A percentile compares a stretch with the other conserved stretches of the same genome.
Conservation (phyloP, 1,284 basidiomycete species). For the Sporisorium sorghi region DNA sequence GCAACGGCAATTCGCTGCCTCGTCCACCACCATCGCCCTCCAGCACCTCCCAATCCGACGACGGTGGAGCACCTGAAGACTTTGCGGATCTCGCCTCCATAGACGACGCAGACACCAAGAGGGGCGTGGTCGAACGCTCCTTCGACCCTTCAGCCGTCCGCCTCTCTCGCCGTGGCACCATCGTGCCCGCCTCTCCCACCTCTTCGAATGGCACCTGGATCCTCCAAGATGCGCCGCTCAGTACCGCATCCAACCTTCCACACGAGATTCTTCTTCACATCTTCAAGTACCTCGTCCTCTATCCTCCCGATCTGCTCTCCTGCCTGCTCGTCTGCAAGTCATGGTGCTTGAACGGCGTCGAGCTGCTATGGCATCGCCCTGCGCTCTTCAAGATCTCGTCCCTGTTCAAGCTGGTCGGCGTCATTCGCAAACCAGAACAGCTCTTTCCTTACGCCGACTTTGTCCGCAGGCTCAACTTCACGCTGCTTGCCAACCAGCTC, state of each 20-base stretch:
- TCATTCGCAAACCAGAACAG: conserved; percentile 68
- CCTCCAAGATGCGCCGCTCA: conserved; percentile 23
- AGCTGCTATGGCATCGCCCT: conserved; percentile 94
- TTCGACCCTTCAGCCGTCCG: conserved; percentile 35
- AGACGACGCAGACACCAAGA: conserved; percentile 30
- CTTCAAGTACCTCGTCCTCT: conserved; percentile 82
- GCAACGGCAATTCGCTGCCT: conserved; percentile 22
- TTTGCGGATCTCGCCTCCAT: conserved; percentile 54
- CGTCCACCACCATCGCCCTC: conserved; percentile 60
- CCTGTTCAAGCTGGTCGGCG: conserved; percentile 74
- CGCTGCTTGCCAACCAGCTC: conserved; percentile 79
- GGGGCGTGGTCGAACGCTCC: conserved; percentile 11
- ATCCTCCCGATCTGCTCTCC: conserved; percentile 76
- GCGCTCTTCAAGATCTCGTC: conserved; percentile 78
- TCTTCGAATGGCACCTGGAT: conserved; percentile 48
- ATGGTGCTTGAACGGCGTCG: conserved; percentile 96
- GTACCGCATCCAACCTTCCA: conserved; percentile 73
- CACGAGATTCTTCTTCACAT: conserved; percentile 94
- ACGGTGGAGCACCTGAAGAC: conserved; percentile 50
- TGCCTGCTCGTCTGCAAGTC: conserved; percentile 80
- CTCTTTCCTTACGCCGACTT: conserved; percentile 90
- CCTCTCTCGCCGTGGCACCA: conserved; percentile 46
- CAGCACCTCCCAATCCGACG: conserved; percentile 64
- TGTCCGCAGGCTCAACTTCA: conserved; percentile 90
- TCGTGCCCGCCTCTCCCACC: conserved; percentile 45